Evolutionary conservation across 352 stramenopile genomes (phyloP).

Genomic region (Phytophthora lateralis): DNA sequence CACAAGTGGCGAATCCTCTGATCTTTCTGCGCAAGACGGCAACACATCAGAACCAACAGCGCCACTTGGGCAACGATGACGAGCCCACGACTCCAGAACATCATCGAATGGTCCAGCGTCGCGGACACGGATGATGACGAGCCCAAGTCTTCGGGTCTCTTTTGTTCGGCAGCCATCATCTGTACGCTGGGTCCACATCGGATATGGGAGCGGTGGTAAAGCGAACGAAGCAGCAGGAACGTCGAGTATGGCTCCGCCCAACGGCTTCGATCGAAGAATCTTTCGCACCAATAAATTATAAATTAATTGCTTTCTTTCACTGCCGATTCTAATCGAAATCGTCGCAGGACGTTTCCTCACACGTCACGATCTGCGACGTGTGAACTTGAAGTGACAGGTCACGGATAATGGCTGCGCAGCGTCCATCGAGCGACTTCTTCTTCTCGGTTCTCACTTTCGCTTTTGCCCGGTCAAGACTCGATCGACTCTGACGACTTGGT

Average conservation of each 20-base stretch:
- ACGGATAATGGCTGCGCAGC: conserved; percentile 27
- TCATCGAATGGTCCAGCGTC: conserved; percentile 15
- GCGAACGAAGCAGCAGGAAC: too few species aligned
- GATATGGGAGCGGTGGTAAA: neutral
- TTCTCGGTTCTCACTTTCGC: conserved; percentile 15
- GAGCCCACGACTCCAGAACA: neutral
- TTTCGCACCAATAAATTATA: too few species aligned
- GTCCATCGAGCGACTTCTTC: neutral
- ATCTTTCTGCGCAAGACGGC: neutral
- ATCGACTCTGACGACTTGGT: neutral
- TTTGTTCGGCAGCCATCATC: neutral
- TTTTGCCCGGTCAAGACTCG: conserved; percentile 6
- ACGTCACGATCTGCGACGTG: conserved; percentile 24
- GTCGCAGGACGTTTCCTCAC: conserved; percentile 5
- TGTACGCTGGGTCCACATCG: too few species aligned
- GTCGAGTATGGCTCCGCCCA: neutral
- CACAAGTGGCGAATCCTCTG: neutral
- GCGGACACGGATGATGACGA: conserved; percentile 5
- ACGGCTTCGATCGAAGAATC: conserved; percentile 4
- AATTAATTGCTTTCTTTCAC: too few species aligned
- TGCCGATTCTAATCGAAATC: neutral
- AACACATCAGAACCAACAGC: neutral
- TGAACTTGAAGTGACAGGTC: conserved; percentile 22
- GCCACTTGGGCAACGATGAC: too few species aligned
- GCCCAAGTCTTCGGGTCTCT: neutral